These are phyloP conservation scores for Colletotrichum abscissum DNA, from an alignment of 2,329 filamentous ascomycete species.

Conservation along the genomic window DNA sequence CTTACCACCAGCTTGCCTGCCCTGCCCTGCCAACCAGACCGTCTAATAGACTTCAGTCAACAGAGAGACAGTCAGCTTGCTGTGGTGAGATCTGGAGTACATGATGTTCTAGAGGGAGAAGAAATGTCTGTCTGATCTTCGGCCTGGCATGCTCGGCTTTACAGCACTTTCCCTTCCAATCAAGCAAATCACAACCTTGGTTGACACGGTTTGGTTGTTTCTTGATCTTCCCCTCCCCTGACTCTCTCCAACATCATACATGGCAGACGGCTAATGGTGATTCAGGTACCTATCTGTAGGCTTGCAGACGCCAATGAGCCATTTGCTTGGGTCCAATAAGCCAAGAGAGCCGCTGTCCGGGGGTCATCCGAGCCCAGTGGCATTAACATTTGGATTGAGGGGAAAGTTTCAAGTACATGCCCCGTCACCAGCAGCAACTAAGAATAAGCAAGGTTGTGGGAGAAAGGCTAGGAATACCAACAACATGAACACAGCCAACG, in stretches of 20 bases:
- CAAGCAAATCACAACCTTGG: conserved; percentile 10
- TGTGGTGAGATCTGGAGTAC: not conserved
- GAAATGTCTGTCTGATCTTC: conserved; percentile 13
- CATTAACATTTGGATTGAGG: not conserved
- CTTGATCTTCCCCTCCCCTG: not conserved
- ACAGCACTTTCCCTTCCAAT: conserved; percentile 12
- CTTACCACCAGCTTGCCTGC: not conserved
- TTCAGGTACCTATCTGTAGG: not conserved
- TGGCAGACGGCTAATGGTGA: conserved; percentile 4
- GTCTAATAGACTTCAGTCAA: not conserved
- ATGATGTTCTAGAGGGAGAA: conserved; percentile 11
- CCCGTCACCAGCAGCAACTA: not conserved
- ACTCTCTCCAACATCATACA: not conserved
- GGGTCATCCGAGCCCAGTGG: not conserved
- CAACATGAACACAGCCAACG: not conserved
- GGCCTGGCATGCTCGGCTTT: not conserved
- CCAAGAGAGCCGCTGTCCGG: not conserved
- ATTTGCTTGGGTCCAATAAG: conserved; percentile 23
- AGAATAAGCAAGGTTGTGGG: not conserved
- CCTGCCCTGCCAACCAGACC: not conserved
- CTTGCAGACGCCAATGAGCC: conserved; percentile 11
- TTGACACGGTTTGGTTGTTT: conserved; percentile 4
- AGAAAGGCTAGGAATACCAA: not conserved
- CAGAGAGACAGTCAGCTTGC: not conserved
- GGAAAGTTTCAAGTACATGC: not conserved